Base-by-base conservation (phyloP, 1,284 basidiomycete species). In the Heterobasidion parviporum region DNA sequence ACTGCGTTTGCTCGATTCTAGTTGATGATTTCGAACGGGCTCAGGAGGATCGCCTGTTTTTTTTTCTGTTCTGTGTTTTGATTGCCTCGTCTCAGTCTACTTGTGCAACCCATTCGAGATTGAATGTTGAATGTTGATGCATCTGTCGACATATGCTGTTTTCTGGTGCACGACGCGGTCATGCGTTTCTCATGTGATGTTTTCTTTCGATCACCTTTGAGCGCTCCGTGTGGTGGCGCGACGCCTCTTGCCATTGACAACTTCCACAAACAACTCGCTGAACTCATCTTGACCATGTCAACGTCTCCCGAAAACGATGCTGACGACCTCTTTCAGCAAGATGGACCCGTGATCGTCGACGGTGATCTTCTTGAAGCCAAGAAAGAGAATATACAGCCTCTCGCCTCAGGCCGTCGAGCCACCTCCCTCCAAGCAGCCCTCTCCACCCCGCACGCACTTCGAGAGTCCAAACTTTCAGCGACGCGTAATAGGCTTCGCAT, bases 321-420 rank as follows among this genome's bases (percentile, higher is more conserved):
- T 6, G 32, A 26, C 5, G 68, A 69, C 60, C 64, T 65, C 10
- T 68, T 67, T 54, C 63, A 64, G 36, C 66, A 67, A 2, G 50
- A 56, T 12, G 57, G 55, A 10, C 63, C 68, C 1, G 56, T 62
- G 14, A 80, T 90, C 49, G 83, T 91, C 51, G 87, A 91, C 69
- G 85, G 82, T 60, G 88, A 89, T 63, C 72, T 90, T 1, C 75
- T 91, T n/a, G 87, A 90, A 64, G 87, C 87, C 2, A 80, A 86
- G 5, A 91, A 91, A 66, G 88, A 91, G 69, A 91, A 91, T 63
- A 87, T 91, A 43, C 88, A 88, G 65, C 88, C 87, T 49, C 77
- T 91, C 14, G 85, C 83, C 6, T 75, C 79, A 5, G 88, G 88
- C 14, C 77, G 88, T 53, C 78, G 85, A 61, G 88, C 86, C 53